phyloP scores from a whole-genome alignment of 306 rosid species.

The Hylodesmum podocarpum region DNA sequence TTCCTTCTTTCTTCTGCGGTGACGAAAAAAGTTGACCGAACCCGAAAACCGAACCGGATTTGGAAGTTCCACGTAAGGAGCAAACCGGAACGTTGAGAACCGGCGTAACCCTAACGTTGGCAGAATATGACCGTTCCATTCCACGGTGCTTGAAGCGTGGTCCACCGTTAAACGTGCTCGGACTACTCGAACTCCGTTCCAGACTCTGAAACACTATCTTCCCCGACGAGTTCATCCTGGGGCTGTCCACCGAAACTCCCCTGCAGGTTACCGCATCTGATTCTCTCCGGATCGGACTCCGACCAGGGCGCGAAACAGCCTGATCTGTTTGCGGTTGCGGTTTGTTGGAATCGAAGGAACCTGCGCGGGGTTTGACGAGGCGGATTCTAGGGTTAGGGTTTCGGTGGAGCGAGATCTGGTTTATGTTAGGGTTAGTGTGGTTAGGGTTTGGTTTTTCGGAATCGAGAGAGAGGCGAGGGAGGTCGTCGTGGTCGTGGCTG shows the following conservation, averaged over 20 bases:
- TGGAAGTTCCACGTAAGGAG: constrained; percentile 72
- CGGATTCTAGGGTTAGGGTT: constrained; percentile 48
- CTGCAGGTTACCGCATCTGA: constrained; percentile 46
- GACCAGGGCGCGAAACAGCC: constrained; percentile 34
- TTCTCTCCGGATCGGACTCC: constrained; percentile 62
- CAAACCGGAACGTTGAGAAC: constrained; percentile 95
- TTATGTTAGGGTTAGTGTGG: neutral
- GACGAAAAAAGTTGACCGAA: constrained; percentile 82
- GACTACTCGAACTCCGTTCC: constrained; percentile 94
- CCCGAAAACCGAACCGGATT: constrained; percentile 79
- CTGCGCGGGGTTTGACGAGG: constrained; percentile 48
- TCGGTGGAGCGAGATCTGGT: too few species aligned
- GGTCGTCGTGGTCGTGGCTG: constrained; percentile 88
- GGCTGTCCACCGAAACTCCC: constrained; percentile 91
- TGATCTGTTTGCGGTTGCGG: neutral
- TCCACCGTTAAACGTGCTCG: constrained; percentile 91
- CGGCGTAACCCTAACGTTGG: constrained; percentile 89
- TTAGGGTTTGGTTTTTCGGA: constrained; percentile 52
- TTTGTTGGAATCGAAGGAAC: constrained; percentile 36
- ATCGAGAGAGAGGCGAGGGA: constrained; percentile 72
- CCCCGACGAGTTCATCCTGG: constrained; percentile 92
- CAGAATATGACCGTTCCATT: constrained; percentile 95
- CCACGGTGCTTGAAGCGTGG: constrained; percentile 82
- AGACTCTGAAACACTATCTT: constrained; percentile 90
- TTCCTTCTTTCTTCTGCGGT: constrained; percentile 66